These are phyloP conservation scores for Ustilago hordei DNA, from an alignment of 1,284 basidiomycete species.

Conservation along the genomic window DNA sequence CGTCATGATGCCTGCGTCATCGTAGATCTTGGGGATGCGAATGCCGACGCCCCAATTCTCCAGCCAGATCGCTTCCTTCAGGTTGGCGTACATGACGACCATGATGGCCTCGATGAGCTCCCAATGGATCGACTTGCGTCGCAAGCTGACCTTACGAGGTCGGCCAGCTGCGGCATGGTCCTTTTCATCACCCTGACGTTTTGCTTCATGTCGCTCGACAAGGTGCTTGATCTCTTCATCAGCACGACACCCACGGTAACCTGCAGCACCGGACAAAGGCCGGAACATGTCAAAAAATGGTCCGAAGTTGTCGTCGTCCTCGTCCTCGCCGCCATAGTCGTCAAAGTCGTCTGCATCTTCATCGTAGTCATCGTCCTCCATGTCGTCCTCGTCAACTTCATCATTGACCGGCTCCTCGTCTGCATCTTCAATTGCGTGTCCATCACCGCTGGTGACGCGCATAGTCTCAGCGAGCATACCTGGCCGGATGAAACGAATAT, in stretches of 20 bases:
- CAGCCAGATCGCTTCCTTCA: slow-evolving; percentile 50
- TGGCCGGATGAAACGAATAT: slow-evolving; percentile 32
- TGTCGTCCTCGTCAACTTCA: slow-evolving; percentile 17
- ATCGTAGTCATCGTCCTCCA: slow-evolving; percentile 35
- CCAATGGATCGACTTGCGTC: slow-evolving; percentile 53
- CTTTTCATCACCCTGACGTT: background rate
- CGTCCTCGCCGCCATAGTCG: slow-evolving; percentile 12
- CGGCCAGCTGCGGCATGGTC: background rate
- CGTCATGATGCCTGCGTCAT: slow-evolving; percentile 17
- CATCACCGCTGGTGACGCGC: slow-evolving; percentile 31
- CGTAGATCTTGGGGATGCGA: slow-evolving; percentile 44
- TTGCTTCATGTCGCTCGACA: slow-evolving; percentile 11
- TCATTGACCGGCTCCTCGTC: slow-evolving; percentile 6
- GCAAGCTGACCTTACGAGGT: slow-evolving; percentile 14
- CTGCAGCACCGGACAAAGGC: slow-evolving; percentile 17
- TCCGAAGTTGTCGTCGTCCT: slow-evolving; percentile 24
- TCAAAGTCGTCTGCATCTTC: slow-evolving; percentile 39
- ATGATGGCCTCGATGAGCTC: slow-evolving; percentile 55
- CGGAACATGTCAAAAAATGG: slow-evolving; percentile 28
- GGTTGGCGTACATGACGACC: slow-evolving; percentile 58
- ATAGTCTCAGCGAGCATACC: slow-evolving; percentile 30
- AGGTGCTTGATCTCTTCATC: slow-evolving; percentile 27
- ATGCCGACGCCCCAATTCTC: slow-evolving; percentile 57
- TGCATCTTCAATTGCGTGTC: background rate
- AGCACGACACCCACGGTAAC: slow-evolving; percentile 33